Conservation (phyloP, 768 basidiomycete species). For the Rhodotorula taiwanensis region DNA sequence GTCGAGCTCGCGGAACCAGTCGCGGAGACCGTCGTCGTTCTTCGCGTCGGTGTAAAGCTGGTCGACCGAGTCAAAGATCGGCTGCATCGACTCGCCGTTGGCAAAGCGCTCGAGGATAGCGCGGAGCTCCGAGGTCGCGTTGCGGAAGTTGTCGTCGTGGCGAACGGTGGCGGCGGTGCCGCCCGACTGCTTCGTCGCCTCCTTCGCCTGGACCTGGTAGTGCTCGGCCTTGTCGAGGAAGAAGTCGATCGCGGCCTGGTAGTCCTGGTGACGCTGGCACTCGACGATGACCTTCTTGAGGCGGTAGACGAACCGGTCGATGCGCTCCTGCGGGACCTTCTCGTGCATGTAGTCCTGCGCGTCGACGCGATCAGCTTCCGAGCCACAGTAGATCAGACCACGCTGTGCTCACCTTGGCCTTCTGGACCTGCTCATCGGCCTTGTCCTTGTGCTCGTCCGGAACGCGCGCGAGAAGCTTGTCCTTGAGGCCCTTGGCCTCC, state of each 20-base stretch:
- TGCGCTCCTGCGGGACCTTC: slow-evolving; percentile 64
- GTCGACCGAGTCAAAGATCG: slow-evolving; percentile 63
- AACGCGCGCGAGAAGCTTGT: slow-evolving; percentile 52
- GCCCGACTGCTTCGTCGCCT: slow-evolving; percentile 45
- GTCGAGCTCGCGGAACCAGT: slow-evolving; percentile 39
- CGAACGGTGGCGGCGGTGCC: slow-evolving; percentile 44
- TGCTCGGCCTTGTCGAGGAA: slow-evolving; percentile 48
- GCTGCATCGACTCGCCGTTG: slow-evolving; percentile 59
- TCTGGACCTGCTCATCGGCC: neutral
- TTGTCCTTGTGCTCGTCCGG: slow-evolving; percentile 57
- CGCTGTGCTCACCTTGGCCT: slow-evolving; percentile 11
- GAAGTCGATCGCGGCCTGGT: slow-evolving; percentile 59
- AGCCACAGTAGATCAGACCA: neutral
- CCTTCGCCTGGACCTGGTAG: slow-evolving; percentile 51
- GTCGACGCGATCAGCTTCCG: neutral
- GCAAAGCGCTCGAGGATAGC: slow-evolving; percentile 88
- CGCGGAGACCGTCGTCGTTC: slow-evolving; percentile 62
- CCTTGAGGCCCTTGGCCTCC: slow-evolving; percentile 40
- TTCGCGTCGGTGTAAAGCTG: slow-evolving; percentile 66
- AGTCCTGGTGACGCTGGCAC: slow-evolving; percentile 65
- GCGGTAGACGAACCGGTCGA: slow-evolving; percentile 88
- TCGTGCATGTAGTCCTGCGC: slow-evolving; percentile 43
- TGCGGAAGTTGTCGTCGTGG: slow-evolving; percentile 54
- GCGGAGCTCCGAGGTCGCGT: slow-evolving; percentile 53
- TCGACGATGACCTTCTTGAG: slow-evolving; percentile 66